Conservation (phyloP, 1,284 basidiomycete species). For the Prillingera fragicola region DNA sequence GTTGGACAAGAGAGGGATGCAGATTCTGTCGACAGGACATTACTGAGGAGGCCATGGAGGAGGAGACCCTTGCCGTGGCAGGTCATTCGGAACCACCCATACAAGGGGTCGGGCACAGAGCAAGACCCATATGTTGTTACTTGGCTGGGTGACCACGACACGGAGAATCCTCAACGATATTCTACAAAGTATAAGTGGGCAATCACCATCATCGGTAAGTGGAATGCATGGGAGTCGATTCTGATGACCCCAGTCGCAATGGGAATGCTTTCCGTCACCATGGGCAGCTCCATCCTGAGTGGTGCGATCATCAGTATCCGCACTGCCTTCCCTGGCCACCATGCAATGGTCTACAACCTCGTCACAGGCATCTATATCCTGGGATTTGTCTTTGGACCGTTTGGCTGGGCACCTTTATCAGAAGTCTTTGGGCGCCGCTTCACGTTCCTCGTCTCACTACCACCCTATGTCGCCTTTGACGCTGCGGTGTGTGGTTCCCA, state of each 20-base stretch:
- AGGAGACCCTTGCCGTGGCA: conserved; percentile 42
- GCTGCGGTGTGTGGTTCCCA: conserved; percentile 44
- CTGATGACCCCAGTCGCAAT: conserved; percentile 9
- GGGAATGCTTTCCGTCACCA: conserved; percentile 21
- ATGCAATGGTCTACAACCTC: conserved; percentile 18
- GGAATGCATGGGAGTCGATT: neutral
- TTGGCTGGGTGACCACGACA: conserved; percentile 28
- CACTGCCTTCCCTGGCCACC: conserved; percentile 22
- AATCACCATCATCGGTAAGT: conserved; percentile 18
- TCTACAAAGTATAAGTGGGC: conserved; percentile 34
- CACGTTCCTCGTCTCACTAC: conserved; percentile 45
- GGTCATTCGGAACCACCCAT: conserved; percentile 32
- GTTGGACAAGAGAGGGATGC: too few species aligned
- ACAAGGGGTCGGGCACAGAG: conserved; percentile 44
- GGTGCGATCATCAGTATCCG: conserved; percentile 21
- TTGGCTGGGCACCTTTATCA: conserved; percentile 32
- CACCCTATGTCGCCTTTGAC: conserved; percentile 48
- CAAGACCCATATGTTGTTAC: conserved; percentile 46
- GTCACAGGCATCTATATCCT: conserved; percentile 16
- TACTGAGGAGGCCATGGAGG: conserved; percentile 40
- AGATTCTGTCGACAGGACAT: too few species aligned
- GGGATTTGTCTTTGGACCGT: conserved; percentile 13
- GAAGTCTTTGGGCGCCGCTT: conserved; percentile 38
- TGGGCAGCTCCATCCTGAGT: conserved; percentile 23
- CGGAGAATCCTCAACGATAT: conserved; percentile 35